These are phyloP conservation scores for Barbatosphaeria neglecta DNA, from an alignment of 495 filamentous ascomycete genomes.

Conservation along the genomic window DNA sequence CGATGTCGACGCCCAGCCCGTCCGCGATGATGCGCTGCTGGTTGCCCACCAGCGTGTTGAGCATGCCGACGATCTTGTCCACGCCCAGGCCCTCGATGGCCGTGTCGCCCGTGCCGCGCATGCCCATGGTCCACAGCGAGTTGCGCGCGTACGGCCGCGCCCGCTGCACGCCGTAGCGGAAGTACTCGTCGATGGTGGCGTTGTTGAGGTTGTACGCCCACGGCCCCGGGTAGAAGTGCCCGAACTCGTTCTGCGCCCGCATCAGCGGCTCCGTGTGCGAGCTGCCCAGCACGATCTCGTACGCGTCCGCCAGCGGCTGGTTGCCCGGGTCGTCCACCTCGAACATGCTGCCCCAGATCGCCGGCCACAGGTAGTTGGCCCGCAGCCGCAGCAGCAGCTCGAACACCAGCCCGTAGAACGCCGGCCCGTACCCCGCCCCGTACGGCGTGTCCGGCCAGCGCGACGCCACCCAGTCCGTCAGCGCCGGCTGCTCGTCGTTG, in stretches of 20 bases:
- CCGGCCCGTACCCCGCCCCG: conserved; percentile 47
- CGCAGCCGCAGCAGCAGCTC: conserved; percentile 58
- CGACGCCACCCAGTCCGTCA: conserved; percentile 56
- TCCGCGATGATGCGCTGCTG: conserved; percentile 46
- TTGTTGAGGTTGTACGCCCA: conserved; percentile 62
- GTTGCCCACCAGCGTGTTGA: conserved; percentile 46
- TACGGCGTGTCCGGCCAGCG: conserved; percentile 32
- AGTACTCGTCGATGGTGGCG: conserved; percentile 51
- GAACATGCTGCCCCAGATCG: conserved; percentile 61
- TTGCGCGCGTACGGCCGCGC: conserved; percentile 53
- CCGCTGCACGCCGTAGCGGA: conserved; percentile 52
- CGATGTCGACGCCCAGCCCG: conserved; percentile 42
- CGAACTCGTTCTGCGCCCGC: conserved; percentile 60
- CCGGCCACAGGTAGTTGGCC: conserved; percentile 69
- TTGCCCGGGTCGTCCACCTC: conserved; percentile 57
- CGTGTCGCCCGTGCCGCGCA: conserved; percentile 60
- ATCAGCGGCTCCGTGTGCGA: conserved; percentile 68
- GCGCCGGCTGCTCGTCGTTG: conserved; percentile 63
- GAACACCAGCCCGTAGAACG: conserved; percentile 59
- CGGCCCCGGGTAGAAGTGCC: conserved; percentile 41
- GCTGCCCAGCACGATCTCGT: conserved; percentile 59
- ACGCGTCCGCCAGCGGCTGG: conserved; percentile 57
- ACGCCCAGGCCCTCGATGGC: conserved; percentile 41
- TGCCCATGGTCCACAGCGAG: conserved; percentile 56
- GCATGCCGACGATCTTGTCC: conserved; percentile 44